Base-by-base conservation (phyloP, 148 eudicot species). In the Silene conica region DNA sequence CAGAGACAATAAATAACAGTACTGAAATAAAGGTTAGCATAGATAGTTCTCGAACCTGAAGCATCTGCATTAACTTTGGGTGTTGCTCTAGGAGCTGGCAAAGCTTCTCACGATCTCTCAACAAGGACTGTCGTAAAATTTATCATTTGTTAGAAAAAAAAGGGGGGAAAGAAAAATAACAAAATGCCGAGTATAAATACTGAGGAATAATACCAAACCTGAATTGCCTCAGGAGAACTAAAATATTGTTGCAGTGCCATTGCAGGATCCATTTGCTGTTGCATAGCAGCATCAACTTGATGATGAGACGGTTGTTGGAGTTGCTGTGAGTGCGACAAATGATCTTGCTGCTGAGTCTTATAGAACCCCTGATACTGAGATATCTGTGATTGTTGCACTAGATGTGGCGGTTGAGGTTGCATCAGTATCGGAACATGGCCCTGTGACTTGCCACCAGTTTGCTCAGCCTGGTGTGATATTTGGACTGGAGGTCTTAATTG, bases 21-120 rank as follows among this genome's bases (percentile, higher is more conserved):
- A 26, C 22, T 45, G 34, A 28, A 31, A 70, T 19, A 71, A 26
- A 8, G 50, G 63, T 56, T 21, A 63, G 74, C 52, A 28, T 22
- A 54, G 55, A 50, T 31, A 45, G 65, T 46, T 26, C 19, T 50
- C 89, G 78, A 82, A 93, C 99, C 99, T 96, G 92, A 80, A 96
- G 91, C 94, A 96, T 85, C 83, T 88, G 89, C 99, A 96, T 96
- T 78, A 96, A 84, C 82, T 90, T 92, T 57, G 99, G 99, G 76
- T 92, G 96, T 80, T 96, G 89, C 85, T 92, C 96, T 16, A 96
- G 86, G 82, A 96, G 91, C 83, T 87, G 91, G 82, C 94, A 89
- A 55, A 96, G 97, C 78, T 96, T 89, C 55, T 92, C 95, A 52
- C 97, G 90, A 77, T 96, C 99, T 81, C 90, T 86, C 85, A 92